These are phyloP conservation scores for Pyrus pyrifolia DNA, from an alignment of 306 rosid genomes.

Conservation along the genomic window DNA sequence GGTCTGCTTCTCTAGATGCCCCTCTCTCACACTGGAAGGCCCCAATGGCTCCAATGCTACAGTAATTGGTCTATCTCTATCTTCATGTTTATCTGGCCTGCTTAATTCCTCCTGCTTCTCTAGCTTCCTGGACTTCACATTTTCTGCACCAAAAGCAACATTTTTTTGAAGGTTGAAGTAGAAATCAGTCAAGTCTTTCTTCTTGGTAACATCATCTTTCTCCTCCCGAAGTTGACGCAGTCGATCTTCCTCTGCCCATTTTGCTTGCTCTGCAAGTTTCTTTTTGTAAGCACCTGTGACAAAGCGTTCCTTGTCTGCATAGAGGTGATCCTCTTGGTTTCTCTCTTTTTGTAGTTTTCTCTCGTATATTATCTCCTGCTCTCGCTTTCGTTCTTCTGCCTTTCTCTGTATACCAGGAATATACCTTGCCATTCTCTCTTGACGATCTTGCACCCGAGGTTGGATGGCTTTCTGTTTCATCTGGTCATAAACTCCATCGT, in stretches of 20 bases:
- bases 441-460: conserved; percentile 57
- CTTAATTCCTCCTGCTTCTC: conserved; percentile 25
- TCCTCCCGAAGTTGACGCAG: conserved; percentile 61
- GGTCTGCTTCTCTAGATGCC: conserved; percentile 21
- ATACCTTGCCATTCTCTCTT: conserved; percentile 79
- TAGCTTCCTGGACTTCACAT: conserved; percentile 30
- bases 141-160: conserved; percentile 69
- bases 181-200: conserved; percentile 79
- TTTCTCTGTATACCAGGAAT: conserved; percentile 51
- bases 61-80: not conserved
- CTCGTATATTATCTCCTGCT: conserved; percentile 70
- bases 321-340: conserved; percentile 80
- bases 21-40: conserved; percentile 24
- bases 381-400: conserved; percentile 56
- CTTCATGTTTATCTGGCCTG: conserved; percentile 26
- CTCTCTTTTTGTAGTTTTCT: conserved; percentile 80
- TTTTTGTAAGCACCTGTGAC: conserved; percentile 74
- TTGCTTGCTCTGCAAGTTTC: conserved; percentile 75
- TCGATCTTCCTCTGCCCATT: conserved; percentile 75
- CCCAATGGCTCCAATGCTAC: conserved; percentile 18
- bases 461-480: conserved; percentile 62
- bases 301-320: conserved; percentile 74
- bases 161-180: conserved; percentile 70
- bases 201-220: conserved; percentile 88
- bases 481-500: conserved; percentile 81